Evolutionary conservation across 2,329 filamentous ascomycete genomes (phyloP).

Genomic region (Pyrenophora tritici-repentis): DNA sequence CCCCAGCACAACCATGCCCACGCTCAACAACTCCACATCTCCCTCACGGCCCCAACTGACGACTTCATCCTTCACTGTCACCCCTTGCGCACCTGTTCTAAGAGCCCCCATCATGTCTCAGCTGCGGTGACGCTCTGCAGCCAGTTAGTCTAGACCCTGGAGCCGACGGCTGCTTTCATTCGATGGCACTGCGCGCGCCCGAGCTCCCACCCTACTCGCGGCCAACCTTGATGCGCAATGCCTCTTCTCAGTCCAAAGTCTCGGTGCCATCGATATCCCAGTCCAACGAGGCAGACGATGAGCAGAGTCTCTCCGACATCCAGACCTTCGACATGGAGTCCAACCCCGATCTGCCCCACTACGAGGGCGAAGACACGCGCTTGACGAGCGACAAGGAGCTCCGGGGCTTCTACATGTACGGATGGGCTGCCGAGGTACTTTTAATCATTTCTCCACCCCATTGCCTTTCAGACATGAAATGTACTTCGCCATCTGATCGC

Average conservation of each 20-base stretch:
- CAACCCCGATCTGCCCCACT: constrained; percentile 55
- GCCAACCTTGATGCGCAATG: constrained; percentile 36
- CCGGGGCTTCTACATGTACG: constrained; percentile 93
- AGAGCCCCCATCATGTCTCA: constrained; percentile 10
- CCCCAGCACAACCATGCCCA: constrained; percentile 15
- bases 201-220: constrained; percentile 24
- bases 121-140: constrained; percentile 30
- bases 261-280: constrained; percentile 43
- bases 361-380: constrained; percentile 84
- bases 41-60: constrained; percentile 10
- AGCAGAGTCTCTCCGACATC: constrained; percentile 46
- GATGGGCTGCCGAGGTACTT: constrained; percentile 80
- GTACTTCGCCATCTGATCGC: too few relatives aligned
- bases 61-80: too few relatives aligned
- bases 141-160: constrained; percentile 33
- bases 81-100: constrained; percentile 7
- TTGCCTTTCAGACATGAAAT: neutral
- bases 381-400: constrained; percentile 87
- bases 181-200: constrained; percentile 40
- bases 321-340: constrained; percentile 43
- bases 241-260: constrained; percentile 42
- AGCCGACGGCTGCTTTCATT: constrained; percentile 10
- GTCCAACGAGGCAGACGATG: constrained; percentile 53
- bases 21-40: constrained; percentile 17
- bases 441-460: neutral